phyloP scores from a whole-genome alignment of 2,329 filamentous ascomycete genomes.

The Talaromyces sp. region DNA sequence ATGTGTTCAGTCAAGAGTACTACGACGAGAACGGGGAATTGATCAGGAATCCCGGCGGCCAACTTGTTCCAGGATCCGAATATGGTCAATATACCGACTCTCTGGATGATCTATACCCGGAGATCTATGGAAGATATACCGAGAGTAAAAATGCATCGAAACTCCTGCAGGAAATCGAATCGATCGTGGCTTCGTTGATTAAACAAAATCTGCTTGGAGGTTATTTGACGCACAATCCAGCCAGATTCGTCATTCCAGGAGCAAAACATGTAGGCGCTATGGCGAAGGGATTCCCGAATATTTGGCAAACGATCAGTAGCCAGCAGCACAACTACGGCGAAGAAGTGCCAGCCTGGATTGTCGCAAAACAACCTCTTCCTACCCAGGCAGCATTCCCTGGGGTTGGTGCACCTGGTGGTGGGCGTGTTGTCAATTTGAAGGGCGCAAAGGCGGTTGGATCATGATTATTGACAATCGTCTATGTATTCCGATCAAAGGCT shows the following conservation, averaged over 20 bases:
- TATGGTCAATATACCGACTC: slow-evolving; percentile 35
- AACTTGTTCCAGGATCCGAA: slow-evolving; percentile 29
- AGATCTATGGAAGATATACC: slow-evolving; percentile 45
- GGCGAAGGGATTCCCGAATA: slow-evolving; percentile 61
- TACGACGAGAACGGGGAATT: slow-evolving; percentile 33
- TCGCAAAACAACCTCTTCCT: slow-evolving; percentile 24
- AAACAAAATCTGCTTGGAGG: slow-evolving; percentile 78
- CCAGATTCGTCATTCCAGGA: slow-evolving; percentile 77
- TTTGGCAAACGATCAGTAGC: slow-evolving; percentile 65
- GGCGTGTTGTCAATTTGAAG: slow-evolving; percentile 56
- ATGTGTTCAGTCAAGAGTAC: slow-evolving; percentile 31
- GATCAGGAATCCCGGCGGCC: slow-evolving; percentile 25
- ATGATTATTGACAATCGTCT: slow-evolving; percentile 20
- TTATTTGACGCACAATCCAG: slow-evolving; percentile 73
- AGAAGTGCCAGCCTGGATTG: slow-evolving; percentile 73
- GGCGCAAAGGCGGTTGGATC: slow-evolving; percentile 52
- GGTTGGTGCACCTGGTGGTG: slow-evolving; percentile 37
- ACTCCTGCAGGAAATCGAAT: slow-evolving; percentile 65
- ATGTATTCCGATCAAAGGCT: neutral
- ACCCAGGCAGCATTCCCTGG: slow-evolving; percentile 2
- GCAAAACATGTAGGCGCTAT: slow-evolving; percentile 46
- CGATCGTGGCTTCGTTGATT: slow-evolving; percentile 69
- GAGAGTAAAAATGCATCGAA: slow-evolving; percentile 34
- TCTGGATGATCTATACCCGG: slow-evolving; percentile 50
- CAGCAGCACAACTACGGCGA: slow-evolving; percentile 56